These are phyloP conservation scores for Diutina sp. DNA, from an alignment of 1,139 yeast species.

Conservation along the genomic window DNA sequence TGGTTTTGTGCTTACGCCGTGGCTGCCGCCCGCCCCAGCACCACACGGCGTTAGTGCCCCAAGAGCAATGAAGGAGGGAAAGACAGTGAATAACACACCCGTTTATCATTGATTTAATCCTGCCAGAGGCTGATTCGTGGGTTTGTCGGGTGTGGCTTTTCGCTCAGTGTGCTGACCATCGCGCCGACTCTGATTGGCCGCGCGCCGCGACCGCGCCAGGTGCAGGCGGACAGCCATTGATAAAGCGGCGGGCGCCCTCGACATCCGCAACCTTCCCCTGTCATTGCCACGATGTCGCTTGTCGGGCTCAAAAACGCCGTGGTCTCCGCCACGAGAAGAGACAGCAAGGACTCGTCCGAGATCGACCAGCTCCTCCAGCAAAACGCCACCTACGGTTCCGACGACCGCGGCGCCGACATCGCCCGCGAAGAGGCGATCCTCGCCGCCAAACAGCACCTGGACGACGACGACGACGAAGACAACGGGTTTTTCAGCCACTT, in stretches of 20 bases:
- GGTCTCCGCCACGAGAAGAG: neutral
- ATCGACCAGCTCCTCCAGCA: neutral
- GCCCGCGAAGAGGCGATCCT: neutral
- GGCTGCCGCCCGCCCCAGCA: too few relatives aligned
- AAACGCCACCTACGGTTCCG: neutral
- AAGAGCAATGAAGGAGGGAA: too few relatives aligned
- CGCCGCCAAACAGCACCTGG: neutral
- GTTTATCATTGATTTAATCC: too few relatives aligned
- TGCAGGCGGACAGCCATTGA: neutral
- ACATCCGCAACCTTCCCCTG: neutral
- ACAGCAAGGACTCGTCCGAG: neutral
- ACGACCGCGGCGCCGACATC: neutral
- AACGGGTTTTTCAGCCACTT: conserved; percentile 27
- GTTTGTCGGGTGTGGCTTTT: too few relatives aligned
- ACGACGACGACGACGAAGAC: conserved; percentile 15
- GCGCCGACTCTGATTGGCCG: too few relatives aligned
- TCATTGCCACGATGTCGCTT: neutral
- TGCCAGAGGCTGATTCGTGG: too few relatives aligned
- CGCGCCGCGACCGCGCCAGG: neutral
- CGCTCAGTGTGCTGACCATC: too few relatives aligned
- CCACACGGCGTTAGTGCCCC: too few relatives aligned
- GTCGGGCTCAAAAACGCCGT: neutral
- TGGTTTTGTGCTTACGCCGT: too few relatives aligned
- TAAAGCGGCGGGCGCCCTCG: neutral
- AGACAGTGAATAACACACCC: too few relatives aligned